phyloP scores from a whole-genome alignment of 2,329 filamentous ascomycete species.

The Phyllosticta capitalensis region DNA sequence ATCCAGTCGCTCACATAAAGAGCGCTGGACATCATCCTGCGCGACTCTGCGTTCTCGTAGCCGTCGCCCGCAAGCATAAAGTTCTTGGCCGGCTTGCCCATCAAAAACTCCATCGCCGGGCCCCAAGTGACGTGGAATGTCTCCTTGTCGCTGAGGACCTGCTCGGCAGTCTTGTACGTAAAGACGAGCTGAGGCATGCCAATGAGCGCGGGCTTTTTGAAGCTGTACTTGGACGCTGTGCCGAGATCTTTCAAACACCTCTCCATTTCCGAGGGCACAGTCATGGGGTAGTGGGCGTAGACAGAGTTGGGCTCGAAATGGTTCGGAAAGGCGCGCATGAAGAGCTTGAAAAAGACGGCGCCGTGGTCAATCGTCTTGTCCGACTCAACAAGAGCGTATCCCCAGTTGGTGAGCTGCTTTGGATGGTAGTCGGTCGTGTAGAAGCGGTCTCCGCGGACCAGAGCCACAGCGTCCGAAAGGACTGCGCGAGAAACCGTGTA shows the following conservation, averaged over 20 bases:
- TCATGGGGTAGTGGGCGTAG: slow-evolving; percentile 71
- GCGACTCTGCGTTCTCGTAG: slow-evolving; percentile 21
- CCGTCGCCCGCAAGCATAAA: slow-evolving; percentile 43
- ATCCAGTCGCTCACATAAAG: slow-evolving; percentile 55
- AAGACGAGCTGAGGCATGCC: slow-evolving; percentile 42
- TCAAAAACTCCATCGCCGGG: slow-evolving; percentile 52
- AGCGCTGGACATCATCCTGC: slow-evolving; percentile 37
- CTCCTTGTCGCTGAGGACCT: slow-evolving; percentile 50
- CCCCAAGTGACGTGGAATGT: slow-evolving; percentile 59
- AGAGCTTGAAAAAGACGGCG: slow-evolving; percentile 76
- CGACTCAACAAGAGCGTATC: slow-evolving; percentile 63
- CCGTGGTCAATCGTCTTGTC: slow-evolving; percentile 69
- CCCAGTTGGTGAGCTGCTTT: slow-evolving; percentile 72
- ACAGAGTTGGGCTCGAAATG: slow-evolving; percentile 70
- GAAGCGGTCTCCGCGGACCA: slow-evolving; percentile 68
- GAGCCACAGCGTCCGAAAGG: slow-evolving; percentile 66
- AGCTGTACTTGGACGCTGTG: slow-evolving; percentile 61
- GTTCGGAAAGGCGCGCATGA: slow-evolving; percentile 68
- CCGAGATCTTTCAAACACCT: slow-evolving; percentile 60
- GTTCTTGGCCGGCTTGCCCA: slow-evolving; percentile 46
- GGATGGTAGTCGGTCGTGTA: slow-evolving; percentile 68
- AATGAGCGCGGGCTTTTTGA: slow-evolving; percentile 48
- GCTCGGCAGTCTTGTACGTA: slow-evolving; percentile 51
- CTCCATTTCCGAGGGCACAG: slow-evolving; percentile 61
- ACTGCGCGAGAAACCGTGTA: slow-evolving; percentile 71